Conservation (phyloP, 768 basidiomycete genomes). For the Lactarius tabidus region DNA sequence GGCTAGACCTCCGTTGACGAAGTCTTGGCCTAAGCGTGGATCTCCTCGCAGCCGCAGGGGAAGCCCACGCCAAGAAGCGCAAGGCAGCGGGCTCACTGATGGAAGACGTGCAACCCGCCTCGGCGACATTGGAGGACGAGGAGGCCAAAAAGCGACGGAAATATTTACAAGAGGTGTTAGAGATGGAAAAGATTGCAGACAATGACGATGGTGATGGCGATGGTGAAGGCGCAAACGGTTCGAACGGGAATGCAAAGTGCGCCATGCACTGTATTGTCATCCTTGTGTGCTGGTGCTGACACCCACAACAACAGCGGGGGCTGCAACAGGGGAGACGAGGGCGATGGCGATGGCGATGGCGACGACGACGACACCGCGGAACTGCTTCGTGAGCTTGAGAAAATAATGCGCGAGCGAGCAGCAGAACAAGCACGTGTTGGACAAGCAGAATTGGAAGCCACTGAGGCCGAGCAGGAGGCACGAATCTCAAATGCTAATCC, state of each 20-base stretch:
- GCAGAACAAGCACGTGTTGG: conserved; percentile 88
- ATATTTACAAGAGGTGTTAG: conserved; percentile 79
- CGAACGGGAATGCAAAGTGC: conserved; percentile 8
- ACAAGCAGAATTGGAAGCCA: conserved; percentile 59
- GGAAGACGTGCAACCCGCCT: conserved; percentile 37
- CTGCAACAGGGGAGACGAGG: conserved; percentile 33
- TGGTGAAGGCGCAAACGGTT: conserved; percentile 28
- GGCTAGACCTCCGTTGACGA: conserved; percentile 84
- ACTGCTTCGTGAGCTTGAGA: conserved; percentile 92
- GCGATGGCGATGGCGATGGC: conserved; percentile 50
- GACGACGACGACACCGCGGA: conserved; percentile 94
- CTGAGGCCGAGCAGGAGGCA: conserved; percentile 62
- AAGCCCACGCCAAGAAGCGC: conserved; percentile 84
- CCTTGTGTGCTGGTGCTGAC: background rate
- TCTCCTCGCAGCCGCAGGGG: conserved; percentile 79
- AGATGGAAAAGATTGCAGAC: conserved; percentile 87
- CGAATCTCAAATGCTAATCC: conserved; percentile 89
- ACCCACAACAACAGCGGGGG: conserved; percentile 1
- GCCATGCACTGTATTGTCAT: background rate
- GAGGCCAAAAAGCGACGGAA: conserved; percentile 79
- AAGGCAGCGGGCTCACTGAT: conserved; percentile 73
- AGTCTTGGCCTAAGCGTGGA: conserved; percentile 84
- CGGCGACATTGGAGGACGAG: conserved; percentile 47
- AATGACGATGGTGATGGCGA: conserved; percentile 59
- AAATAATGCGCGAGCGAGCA: conserved; percentile 94